Base-by-base conservation (phyloP, 192 early-diverging fungal genomes). In the Spizellomyces punctatus region DNA sequence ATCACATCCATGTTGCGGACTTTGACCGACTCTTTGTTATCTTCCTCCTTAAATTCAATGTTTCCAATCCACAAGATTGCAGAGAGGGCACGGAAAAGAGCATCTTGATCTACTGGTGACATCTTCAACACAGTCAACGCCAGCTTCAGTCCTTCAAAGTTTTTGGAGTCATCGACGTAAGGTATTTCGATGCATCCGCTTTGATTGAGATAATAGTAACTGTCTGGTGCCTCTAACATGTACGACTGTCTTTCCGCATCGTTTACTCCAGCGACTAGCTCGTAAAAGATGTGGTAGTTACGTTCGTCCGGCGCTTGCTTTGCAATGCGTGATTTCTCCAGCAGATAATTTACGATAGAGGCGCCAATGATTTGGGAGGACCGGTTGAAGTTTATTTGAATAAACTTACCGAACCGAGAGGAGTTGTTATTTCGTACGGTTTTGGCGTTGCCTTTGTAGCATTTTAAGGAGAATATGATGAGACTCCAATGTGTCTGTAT, bases 1-100 rank as follows among this genome's bases (percentile, higher is more conserved):
- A 96, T 81, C 47, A 83, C 85, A 16, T 93, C 92, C 17, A 71
- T 69, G 69, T 96, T 95, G 56, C 88, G 86, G 61, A 97, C 91
- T 43, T 84, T 80, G 46, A 93, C 89, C 68, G 91, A 85, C 42
- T 84, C 77, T 49, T 91, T 88, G 58, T 87, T 86, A 6, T 69
- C 60, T 49, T 87, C 86, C 52, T 91, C 85, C 49, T 81, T 73
- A 67, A 85, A 85, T n/a, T 65, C 54, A 41, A 85, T 70, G 60
- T 85, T 85, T 5, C 84, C 84, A 9, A 85, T 62, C 59, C 60
- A 69, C 44, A 85, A 69, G 57, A 85, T 77, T 7, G 79, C 84
- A 2, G 77, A 74, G 1, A 85, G 59, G 16, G 69, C 56, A 8
- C 54, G 45, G 48, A 78, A 80, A 47, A 83, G 66, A 16, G 66